Percentiles rank a stretch among this genome's conserved stretches.
phyloP scores from a whole-genome alignment of 352 stramenopile species.

The Globisporangium polare region DNA sequence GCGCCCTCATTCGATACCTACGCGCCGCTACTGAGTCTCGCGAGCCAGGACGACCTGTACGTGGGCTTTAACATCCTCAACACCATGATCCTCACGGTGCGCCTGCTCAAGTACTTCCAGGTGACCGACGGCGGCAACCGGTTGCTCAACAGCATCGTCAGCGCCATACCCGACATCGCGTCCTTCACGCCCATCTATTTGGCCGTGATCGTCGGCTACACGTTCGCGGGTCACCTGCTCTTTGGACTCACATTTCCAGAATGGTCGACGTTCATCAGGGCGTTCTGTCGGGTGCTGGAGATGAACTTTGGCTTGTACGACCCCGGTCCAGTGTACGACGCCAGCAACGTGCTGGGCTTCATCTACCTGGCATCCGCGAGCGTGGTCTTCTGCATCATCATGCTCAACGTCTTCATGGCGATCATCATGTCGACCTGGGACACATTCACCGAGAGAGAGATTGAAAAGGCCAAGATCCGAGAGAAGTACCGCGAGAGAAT shows the following conservation, averaged over 20 bases:
- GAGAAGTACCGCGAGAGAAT: slow-evolving; percentile 39
- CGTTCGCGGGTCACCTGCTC: slow-evolving; percentile 59
- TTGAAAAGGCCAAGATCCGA: slow-evolving; percentile 38
- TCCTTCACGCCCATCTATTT: slow-evolving; percentile 74
- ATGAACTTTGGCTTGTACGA: slow-evolving; percentile 75
- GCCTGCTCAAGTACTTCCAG: slow-evolving; percentile 70
- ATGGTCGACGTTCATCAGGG: slow-evolving; percentile 55
- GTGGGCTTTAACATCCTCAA: slow-evolving; percentile 63
- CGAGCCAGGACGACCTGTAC: slow-evolving; percentile 47
- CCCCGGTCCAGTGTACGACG: slow-evolving; percentile 62
- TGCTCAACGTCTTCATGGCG: slow-evolving; percentile 80
- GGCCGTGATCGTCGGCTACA: slow-evolving; percentile 57
- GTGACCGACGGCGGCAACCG: slow-evolving; percentile 54
- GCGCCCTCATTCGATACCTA: slow-evolving; percentile 19
- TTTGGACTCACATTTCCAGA: slow-evolving; percentile 61
- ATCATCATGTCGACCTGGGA: slow-evolving; percentile 81
- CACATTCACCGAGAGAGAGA: slow-evolving; percentile 42
- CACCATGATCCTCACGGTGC: slow-evolving; percentile 50
- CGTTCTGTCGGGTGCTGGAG: slow-evolving; percentile 70
- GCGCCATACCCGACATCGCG: slow-evolving; percentile 62
- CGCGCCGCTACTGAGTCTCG: slow-evolving; percentile 29
- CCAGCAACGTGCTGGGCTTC: slow-evolving; percentile 47
- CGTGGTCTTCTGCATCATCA: slow-evolving; percentile 71
- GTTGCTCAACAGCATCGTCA: slow-evolving; percentile 61
- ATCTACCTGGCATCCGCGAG: slow-evolving; percentile 67